Base-by-base conservation (phyloP, 2,329 filamentous ascomycete genomes). In the Aspergillus cejpii region DNA sequence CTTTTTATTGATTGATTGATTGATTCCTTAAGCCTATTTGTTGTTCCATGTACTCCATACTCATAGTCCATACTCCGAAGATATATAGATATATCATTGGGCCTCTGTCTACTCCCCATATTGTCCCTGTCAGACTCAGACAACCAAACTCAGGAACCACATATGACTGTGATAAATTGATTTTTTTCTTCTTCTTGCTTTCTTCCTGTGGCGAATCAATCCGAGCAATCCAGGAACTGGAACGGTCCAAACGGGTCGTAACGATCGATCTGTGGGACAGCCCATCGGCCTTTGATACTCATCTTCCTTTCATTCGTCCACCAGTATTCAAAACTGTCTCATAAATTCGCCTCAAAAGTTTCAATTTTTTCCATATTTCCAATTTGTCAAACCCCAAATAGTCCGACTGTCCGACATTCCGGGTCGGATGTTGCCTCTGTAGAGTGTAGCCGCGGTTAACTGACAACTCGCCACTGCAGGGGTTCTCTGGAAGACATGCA, bases 201-300 rank as follows among this genome's bases (percentile, higher is more conserved):
- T n/a, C n/a, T n/a, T n/a, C n/a, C n/a, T n/a, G 48, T 49, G 47
- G 47, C 48, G 43, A 39, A 39, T 27, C 23, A 17, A 39, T 4
- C 37, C 28, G 15, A 31, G 41, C 26, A 40, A 27, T 12, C 28
- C 31, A 24, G 28, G 34, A 23, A 23, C 11, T 31, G 37, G 34
- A 40, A 40, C 42, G 31, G 14, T 11, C 31, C 8, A 34, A 34
- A 34, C 48, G 36, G 45, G 41, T 41, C 38, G 29, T 31, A 15
- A 31, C 39, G 48, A 50, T 48, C 45, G 41, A 45, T 45, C 47
- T 37, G 46, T 51, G 48, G 48, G 48, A 51, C 48, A n/a, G 20
- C 20, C 41, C 37, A 24, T 19, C 28, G 20, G 19, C 26, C 29
- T 40, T 5, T 31, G 4, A 31, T 8, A 7, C n/a, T 31, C 37